Base-by-base conservation (phyloP, 139 green algal species). In the Marvania coccoides region DNA sequence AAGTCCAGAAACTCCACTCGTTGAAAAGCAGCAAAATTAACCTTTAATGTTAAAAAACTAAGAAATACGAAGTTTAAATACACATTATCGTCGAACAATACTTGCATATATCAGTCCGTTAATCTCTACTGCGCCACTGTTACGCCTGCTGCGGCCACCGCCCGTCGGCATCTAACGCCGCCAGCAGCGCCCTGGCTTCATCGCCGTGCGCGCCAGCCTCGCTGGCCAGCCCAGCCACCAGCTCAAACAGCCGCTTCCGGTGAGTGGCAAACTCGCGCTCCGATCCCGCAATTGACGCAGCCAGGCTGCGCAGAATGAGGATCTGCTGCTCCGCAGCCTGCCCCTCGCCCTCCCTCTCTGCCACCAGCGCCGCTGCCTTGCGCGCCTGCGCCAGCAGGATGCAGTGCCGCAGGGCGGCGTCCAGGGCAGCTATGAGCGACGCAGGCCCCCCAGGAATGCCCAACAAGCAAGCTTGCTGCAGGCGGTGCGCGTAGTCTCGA, bases 1-100 rank as follows among this genome's bases (percentile, higher is more conserved):
- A 70, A 30, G 59, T 65, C 42, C 40, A 48, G 46, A 34, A 23
- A 34, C 24, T 73, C 39, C 74, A 82, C 48, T n/a, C n/a, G n/a
- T n/a, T n/a, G n/a, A n/a, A n/a, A n/a, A n/a, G n/a, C n/a, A n/a
- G n/a, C n/a, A n/a, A n/a, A n/a, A n/a, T n/a, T n/a, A n/a, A n/a
- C n/a, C n/a, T n/a, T n/a, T n/a, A n/a, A n/a, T n/a, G n/a, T n/a
- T n/a, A n/a, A n/a, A n/a, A n/a, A n/a, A n/a, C n/a, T n/a, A n/a
- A n/a, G n/a, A n/a, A n/a, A n/a, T n/a, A n/a, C n/a, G n/a, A n/a
- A n/a, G n/a, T n/a, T n/a, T n/a, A n/a, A n/a, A n/a, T n/a, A n/a
- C n/a, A n/a, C n/a, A n/a, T n/a, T n/a, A n/a, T n/a, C n/a, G n/a
- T n/a, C n/a, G n/a, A n/a, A n/a, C n/a, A n/a, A n/a, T n/a, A n/a